These are phyloP conservation scores for Russula vinacea DNA, from an alignment of 768 basidiomycete species.

Conservation along the genomic window DNA sequence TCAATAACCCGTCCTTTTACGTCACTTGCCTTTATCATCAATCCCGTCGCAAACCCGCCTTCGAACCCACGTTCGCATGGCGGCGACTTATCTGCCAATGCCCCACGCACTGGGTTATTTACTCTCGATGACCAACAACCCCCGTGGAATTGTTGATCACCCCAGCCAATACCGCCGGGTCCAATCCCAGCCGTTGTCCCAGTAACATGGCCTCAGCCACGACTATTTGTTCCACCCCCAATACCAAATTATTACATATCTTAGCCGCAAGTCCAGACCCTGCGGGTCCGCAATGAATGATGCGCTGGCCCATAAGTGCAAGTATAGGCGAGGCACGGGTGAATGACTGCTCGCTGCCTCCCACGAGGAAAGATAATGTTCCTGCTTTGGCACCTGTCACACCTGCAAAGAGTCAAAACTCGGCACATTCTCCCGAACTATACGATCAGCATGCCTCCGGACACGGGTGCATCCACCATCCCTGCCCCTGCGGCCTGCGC, in stretches of 20 bases:
- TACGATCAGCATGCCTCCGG: slow-evolving; percentile 61
- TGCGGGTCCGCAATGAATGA: slow-evolving; percentile 79
- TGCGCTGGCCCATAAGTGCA: slow-evolving; percentile 71
- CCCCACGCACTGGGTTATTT: slow-evolving; percentile 83
- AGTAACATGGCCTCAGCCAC: slow-evolving; percentile 90
- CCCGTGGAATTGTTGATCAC: slow-evolving; percentile 87
- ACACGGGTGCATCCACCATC: slow-evolving; percentile 94
- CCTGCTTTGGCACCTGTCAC: slow-evolving; percentile 85
- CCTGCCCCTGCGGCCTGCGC: slow-evolving; percentile 55
- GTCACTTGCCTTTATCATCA: slow-evolving; percentile 73
- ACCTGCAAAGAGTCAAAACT: slow-evolving; percentile 42
- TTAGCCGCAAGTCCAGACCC: slow-evolving; percentile 84
- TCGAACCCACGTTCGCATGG: slow-evolving; percentile 82
- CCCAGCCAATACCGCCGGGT: slow-evolving; percentile 69
- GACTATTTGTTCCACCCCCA: slow-evolving; percentile 62
- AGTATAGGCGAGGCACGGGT: slow-evolving; percentile 56
- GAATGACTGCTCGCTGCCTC: slow-evolving; percentile 64
- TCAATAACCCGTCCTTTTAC: neutral
- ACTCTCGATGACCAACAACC: slow-evolving; percentile 79
- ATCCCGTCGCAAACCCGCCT: slow-evolving; percentile 77
- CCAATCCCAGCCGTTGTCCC: slow-evolving; percentile 75
- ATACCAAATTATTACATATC: slow-evolving; percentile 80
- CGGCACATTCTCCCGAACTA: neutral
- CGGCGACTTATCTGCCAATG: slow-evolving; percentile 66
- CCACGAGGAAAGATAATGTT: slow-evolving; percentile 88